Conservation (phyloP, 2,329 filamentous ascomycete genomes). For the Podosphaera fusca region DNA sequence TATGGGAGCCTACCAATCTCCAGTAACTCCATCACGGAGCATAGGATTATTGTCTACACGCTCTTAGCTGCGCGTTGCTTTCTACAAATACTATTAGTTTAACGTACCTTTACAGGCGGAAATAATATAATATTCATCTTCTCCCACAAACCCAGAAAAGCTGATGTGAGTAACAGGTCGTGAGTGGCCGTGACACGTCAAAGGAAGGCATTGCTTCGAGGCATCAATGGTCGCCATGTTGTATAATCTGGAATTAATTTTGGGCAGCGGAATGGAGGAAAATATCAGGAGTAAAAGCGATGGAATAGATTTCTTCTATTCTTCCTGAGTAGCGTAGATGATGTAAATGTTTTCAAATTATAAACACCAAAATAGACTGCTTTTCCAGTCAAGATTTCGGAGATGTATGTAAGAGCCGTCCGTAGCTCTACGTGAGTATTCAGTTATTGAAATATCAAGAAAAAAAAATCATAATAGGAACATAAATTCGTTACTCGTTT, state of each 20-base stretch:
- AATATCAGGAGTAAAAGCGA: no score
- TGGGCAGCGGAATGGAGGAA: no score
- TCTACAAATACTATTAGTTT: background rate
- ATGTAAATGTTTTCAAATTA: no score
- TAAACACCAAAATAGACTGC: no score
- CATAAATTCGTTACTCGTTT: no score
- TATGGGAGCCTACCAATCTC: slow-evolving; percentile 46
- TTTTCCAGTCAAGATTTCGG: no score
- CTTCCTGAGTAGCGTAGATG: no score
- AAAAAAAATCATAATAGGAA: no score
- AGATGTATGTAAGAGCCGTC: no score
- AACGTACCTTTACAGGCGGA: slow-evolving; percentile 43
- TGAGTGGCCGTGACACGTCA: slow-evolving; percentile 57
- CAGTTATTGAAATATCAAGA: no score
- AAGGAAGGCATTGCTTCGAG: slow-evolving; percentile 27
- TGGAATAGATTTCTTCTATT: no score
- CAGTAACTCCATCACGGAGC: slow-evolving; percentile 87
- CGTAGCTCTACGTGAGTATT: no score
- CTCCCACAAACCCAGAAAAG: slow-evolving; percentile 39
- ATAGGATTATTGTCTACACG: slow-evolving; percentile 80
- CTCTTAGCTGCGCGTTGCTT: slow-evolving; percentile 5
- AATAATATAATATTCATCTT: slow-evolving; percentile 50
- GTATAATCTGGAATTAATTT: background rate
- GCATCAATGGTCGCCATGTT: slow-evolving; percentile 13
- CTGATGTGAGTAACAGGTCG: slow-evolving; percentile 50